Evolutionary conservation across 1,139 yeast species (phyloP).

Genomic region (Taiozyma onychis): DNA sequence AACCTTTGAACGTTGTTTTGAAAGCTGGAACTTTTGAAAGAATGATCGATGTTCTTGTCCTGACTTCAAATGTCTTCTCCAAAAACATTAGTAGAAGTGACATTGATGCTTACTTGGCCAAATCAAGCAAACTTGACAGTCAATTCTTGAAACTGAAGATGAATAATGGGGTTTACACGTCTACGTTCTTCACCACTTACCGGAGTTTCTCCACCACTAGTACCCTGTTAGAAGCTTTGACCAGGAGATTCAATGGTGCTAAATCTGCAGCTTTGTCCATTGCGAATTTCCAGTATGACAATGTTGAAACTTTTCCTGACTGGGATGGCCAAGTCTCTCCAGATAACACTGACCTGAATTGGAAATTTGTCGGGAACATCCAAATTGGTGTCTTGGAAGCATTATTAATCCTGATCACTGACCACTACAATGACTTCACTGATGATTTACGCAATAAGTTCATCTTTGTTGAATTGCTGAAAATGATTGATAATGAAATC

Average conservation of each 20-base stretch:
- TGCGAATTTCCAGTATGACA: constrained; percentile 21
- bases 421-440: constrained; percentile 71
- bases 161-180: constrained; percentile 55
- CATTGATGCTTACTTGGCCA: constrained; percentile 30
- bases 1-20: constrained; percentile 39
- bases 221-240: constrained; percentile 42
- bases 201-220: constrained; percentile 56
- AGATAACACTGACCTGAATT: constrained; percentile 33
- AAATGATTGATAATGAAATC: constrained; percentile 62
- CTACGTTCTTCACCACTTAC: constrained; percentile 61
- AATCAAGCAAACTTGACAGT: constrained; percentile 29
- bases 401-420: constrained; percentile 61
- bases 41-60: constrained; percentile 54
- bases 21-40: constrained; percentile 59
- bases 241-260: constrained; percentile 52
- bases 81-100: constrained; percentile 39
- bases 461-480: constrained; percentile 60
- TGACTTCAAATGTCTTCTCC: constrained; percentile 56
- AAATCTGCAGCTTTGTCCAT: constrained; percentile 52
- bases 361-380: constrained; percentile 61
- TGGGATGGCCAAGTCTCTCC: constrained; percentile 40
- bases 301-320: constrained; percentile 26
- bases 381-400: constrained; percentile 83
- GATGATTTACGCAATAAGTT: constrained; percentile 60
- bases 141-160: constrained; percentile 40